Base-by-base conservation (phyloP, 2,329 filamentous ascomycete species). In the Colletotrichum sp. region DNA sequence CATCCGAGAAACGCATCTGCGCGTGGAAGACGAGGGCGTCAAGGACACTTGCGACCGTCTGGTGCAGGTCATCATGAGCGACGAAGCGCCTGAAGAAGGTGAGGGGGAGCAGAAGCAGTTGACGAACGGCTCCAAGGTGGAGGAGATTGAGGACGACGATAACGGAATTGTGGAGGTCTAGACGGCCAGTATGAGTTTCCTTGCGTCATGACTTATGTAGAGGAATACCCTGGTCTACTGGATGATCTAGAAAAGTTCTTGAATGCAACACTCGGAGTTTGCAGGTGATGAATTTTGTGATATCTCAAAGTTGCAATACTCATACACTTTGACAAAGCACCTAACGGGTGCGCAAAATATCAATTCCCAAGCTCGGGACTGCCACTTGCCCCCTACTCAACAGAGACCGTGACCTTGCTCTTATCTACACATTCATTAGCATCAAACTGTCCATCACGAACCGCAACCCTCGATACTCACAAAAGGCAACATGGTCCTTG, bases 41-140 rank as follows among this genome's bases (percentile, higher is more conserved):
- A 89, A 91, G 78, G 96, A 98, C 79, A 94, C 93, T 1, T 98
- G 95, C 80, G 97, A 98, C 83, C 90, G 97, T 72, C 82, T 98
- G 68, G 97, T 99, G 62, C 95, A 99, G 82, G 92, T 98, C 8
- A 83, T 98, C 76, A 95, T 96, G 92, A 89, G 95, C 71, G 95
- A 96, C 60, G 96, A 97, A 82, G 93, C 90, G 78, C 87, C 86
- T 8, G 90, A 89, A 64, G 90, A 86, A 16, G 81, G 78, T 5
- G 87, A 85, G 60, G 52, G 12, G 13, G 66, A 62, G 55, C 55
- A 58, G 79, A 81, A 71, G 84, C 85, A 64, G 83, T 83, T 24
- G 81, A 87, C 65, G 83, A 87, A 74, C 87, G 89, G 71, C 82
- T 83, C 78, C 78, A 86, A 83, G 76, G 83, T 85, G 60, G 83